Evolutionary conservation across 83 land plant genomes (phyloP), one percentile per base, ranked within the genome.

Genomic region (Diphasiastrum complanatum): DNA sequence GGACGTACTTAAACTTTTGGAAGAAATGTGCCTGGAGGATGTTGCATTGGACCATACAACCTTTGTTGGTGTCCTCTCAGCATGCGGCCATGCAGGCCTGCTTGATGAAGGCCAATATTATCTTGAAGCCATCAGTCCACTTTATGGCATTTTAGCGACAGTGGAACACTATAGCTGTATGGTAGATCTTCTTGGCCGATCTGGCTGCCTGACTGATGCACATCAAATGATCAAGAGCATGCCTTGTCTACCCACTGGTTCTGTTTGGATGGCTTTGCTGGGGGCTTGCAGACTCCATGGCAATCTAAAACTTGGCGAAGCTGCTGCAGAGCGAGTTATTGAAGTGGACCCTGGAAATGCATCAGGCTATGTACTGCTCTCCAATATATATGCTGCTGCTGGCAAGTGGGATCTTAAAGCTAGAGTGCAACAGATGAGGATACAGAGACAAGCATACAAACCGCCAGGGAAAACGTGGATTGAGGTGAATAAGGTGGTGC

Each of bases 41-140:
- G n/a, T n/a, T n/a, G n/a, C n/a, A n/a, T n/a, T n/a, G n/a, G n/a
- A n/a, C n/a, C n/a, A n/a, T n/a, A n/a, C n/a, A n/a, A 53, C 57
- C 5, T 53, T 53, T 25, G 14, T 25, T 26, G 23, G 28, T 25
- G 10, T 53, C 28, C 57, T 53, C 3, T 53, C 28, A 3, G 29
- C 57, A 53, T 53, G 57, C 14, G 16, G 57, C 32, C 57, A 53
- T 53, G 57, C 29, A 5, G 57, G 57, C 8, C 57, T 53, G 16
- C 18, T 53, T 16, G 28, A 30, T 25, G 57, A 53, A 14, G 57
- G 57, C 6, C 33, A 10, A 2, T 8, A 10, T 31, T 30, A 53
- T 25, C 27, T 53, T 25, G 3, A 2, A 2, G 23, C 30, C 14
- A 53, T 53, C 3, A 26, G 57, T 53, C 5, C 2, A 53, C 31